Base-by-base conservation (phyloP, 192 early-diverging fungal species). In the Coemansia sp. region DNA sequence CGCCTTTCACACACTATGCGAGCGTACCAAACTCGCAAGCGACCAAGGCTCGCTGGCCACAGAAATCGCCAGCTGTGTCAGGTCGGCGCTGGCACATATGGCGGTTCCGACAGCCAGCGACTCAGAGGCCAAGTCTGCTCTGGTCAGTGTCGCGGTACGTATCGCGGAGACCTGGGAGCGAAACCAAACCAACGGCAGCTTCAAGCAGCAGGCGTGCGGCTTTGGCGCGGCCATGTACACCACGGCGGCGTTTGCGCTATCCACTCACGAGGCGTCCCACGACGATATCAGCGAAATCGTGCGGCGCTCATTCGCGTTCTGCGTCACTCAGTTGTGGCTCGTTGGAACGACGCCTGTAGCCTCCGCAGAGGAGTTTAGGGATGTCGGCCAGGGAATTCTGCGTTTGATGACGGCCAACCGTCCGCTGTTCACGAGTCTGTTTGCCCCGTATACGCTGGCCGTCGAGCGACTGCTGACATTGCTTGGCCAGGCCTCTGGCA, bases 141-240 rank as follows among this genome's bases (percentile, higher is more conserved):
- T 17, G 22, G 38, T 74, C 29, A 24, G 11, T 1, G 29, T 15
- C 3, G 14, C 53, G 7, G 67, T 42, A 37, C 11, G 8, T 10
- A 59, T 67, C 11, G 27, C 60, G 1, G 51, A 24, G 27, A n/a
- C 46, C 3, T 79, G 71, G 76, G 17, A 65, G 15, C 9, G 8
- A 0, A 51, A 67, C 46, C 53, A 62, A 5, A 24, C n/a, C 19
- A 22, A 73, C 35, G 68, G 71, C n/a, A 32, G 12, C 40, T 70
- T 74, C 19, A 73, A 70, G 64, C 71, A 74, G 57, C 37, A 9
- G 11, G 71, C 77, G 12, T 73, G 71, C 17, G 53, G 57, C 17
- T 24, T 53, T 29, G 77, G 77, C 24, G 60, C 68, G 1, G 42
- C 38, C 7, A 62, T 79, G 60, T 79, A 79, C 41, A 65, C 71